These are phyloP conservation scores for Colletotrichum neosansevieriae DNA, from an alignment of 2,329 filamentous ascomycete species.

Conservation along the genomic window DNA sequence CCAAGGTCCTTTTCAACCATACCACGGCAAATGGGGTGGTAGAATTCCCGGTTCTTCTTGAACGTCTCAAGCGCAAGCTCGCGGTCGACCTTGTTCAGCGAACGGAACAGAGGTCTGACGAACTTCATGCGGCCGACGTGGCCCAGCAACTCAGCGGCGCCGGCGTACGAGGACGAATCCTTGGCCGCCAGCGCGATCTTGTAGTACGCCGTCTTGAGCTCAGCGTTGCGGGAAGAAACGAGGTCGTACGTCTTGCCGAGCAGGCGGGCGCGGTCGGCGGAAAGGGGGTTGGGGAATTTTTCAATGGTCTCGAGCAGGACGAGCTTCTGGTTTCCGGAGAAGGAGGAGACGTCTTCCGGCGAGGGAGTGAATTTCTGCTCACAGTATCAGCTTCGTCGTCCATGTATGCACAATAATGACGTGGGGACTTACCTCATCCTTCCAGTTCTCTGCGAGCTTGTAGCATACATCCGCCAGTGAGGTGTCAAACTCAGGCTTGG, in stretches of 20 bases:
- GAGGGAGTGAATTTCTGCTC: constrained; percentile 71
- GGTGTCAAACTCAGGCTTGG: constrained; percentile 92
- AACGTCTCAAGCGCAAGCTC: constrained; percentile 85
- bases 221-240: constrained; percentile 82
- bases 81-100: constrained; percentile 79
- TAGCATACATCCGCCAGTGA: constrained; percentile 89
- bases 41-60: constrained; percentile 89
- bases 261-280: constrained; percentile 72
- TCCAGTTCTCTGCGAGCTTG: constrained; percentile 84
- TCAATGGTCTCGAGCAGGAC: constrained; percentile 90
- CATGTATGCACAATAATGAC: constrained; percentile 13
- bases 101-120: constrained; percentile 85
- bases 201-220: constrained; percentile 85
- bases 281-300: constrained; percentile 73
- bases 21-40: constrained; percentile 90
- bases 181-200: constrained; percentile 81
- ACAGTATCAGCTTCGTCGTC: constrained; percentile 30
- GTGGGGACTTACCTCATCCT: constrained; percentile 63
- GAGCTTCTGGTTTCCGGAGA: constrained; percentile 88
- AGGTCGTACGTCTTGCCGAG: constrained; percentile 84
- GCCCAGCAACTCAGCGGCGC: constrained; percentile 80
- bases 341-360: constrained; percentile 75
- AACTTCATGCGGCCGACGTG: constrained; percentile 97
- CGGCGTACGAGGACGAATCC: constrained; percentile 75
- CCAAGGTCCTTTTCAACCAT: constrained; percentile 89